Evolutionary conservation across 495 filamentous ascomycete species (phyloP).

Genomic region (Talaromyces borbonicus): DNA sequence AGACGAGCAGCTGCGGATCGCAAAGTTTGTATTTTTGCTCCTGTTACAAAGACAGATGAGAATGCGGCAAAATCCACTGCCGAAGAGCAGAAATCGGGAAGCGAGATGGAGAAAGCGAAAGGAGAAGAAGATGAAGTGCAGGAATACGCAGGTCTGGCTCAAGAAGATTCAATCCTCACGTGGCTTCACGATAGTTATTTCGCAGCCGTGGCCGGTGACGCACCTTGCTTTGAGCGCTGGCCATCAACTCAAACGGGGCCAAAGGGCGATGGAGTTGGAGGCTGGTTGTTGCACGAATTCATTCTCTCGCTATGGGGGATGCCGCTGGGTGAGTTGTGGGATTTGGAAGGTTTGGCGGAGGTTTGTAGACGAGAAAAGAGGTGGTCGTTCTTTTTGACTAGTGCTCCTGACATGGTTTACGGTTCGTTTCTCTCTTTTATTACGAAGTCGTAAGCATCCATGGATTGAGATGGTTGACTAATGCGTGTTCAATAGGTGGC

Average conservation of each 20-base stretch:
- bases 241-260: constrained; percentile 30
- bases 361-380: constrained; percentile 40
- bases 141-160: constrained; percentile 44
- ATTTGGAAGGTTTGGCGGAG: constrained; percentile 41
- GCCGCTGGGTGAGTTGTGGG: constrained; percentile 52
- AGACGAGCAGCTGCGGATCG: constrained; percentile 28
- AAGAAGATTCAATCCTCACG: constrained; percentile 47
- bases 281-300: constrained; percentile 47
- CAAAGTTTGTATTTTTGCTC: not conserved
- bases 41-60: too few relatives aligned
- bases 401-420: constrained; percentile 29
- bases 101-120: too few relatives aligned
- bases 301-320: constrained; percentile 56
- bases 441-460: not conserved
- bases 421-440: not conserved
- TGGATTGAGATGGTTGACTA: not conserved
- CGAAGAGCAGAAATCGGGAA: not conserved
- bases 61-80: too few relatives aligned
- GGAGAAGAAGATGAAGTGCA: too few relatives aligned
- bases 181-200: constrained; percentile 63
- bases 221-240: constrained; percentile 54
- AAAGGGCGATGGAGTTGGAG: not conserved
- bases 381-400: constrained; percentile 63
- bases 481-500: not conserved
- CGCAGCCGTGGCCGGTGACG: constrained; percentile 50